Conservation (phyloP, 345 rosid species). For the Euphorbia pulcherrima region DNA sequence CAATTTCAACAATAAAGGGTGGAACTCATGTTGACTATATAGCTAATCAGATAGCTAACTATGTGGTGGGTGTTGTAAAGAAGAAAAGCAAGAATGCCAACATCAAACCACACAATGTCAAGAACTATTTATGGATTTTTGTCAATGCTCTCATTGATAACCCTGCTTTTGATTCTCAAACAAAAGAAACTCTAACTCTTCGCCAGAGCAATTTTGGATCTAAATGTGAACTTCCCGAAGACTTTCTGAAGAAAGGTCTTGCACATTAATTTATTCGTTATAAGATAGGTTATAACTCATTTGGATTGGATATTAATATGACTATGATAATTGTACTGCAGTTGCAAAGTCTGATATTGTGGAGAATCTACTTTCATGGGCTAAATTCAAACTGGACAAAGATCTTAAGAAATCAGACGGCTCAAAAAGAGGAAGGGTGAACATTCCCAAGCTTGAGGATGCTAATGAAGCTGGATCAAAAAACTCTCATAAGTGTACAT, state of each 20-base stretch:
- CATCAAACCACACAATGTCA: slow-evolving; percentile 74
- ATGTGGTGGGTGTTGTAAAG: slow-evolving; percentile 64
- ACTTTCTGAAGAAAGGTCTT: slow-evolving; percentile 75
- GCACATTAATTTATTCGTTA: not conserved
- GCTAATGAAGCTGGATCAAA: slow-evolving; percentile 88
- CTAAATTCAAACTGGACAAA: slow-evolving; percentile 73
- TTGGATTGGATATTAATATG: not conserved
- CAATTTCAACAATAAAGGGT: slow-evolving; percentile 86
- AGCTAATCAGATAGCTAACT: slow-evolving; percentile 76
- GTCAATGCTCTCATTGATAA: slow-evolving; percentile 95
- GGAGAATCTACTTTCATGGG: slow-evolving; percentile 84
- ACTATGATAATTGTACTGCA: slow-evolving; percentile 26
- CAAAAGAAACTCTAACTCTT: slow-evolving; percentile 94
- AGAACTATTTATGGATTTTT: slow-evolving; percentile 91
- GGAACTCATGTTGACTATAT: slow-evolving; percentile 98
- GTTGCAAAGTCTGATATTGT: slow-evolving; percentile 80
- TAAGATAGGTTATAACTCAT: not conserved
- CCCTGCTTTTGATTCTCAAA: slow-evolving; percentile 99
- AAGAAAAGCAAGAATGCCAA: slow-evolving; percentile 85
- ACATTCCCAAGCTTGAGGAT: slow-evolving; percentile 78
- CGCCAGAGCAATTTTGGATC: slow-evolving; percentile 95
- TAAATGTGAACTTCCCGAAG: slow-evolving; percentile 81
- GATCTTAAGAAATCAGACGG: slow-evolving; percentile 95
- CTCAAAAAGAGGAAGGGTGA: slow-evolving; percentile 55
- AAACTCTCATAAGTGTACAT: slow-evolving; percentile 68